Evolutionary conservation across 2,329 filamentous ascomycete genomes (phyloP).

Genomic region (Escovopsis sp.): DNA sequence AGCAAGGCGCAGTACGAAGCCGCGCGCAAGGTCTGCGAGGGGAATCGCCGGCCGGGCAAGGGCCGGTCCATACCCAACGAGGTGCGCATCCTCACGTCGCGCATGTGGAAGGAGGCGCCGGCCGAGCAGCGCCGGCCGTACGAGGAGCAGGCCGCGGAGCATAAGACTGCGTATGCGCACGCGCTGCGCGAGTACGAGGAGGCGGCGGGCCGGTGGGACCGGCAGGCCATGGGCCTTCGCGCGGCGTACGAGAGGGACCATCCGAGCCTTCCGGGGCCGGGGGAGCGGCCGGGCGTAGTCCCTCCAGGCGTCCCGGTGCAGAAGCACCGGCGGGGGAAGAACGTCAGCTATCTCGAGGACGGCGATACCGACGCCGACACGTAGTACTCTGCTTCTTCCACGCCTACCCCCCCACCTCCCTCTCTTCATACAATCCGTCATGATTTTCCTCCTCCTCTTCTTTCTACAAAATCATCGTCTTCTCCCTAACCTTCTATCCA

Average conservation of each 20-base stretch:
- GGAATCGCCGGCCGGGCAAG: slow-evolving; percentile 45
- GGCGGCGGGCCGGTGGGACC: slow-evolving; percentile 57
- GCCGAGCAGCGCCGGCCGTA: slow-evolving; percentile 62
- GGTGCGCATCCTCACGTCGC: slow-evolving; percentile 70
- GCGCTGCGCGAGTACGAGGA: slow-evolving; percentile 44
- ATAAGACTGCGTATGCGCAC: slow-evolving; percentile 49
- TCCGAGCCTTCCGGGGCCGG: slow-evolving; percentile 18
- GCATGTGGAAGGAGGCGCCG: slow-evolving; percentile 74
- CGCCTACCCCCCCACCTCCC: neutral
- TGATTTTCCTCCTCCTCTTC: neutral
- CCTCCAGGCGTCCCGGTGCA: slow-evolving; percentile 3
- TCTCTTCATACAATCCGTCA: too few species aligned
- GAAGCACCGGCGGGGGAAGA: slow-evolving; percentile 21
- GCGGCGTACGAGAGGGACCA: slow-evolving; percentile 37
- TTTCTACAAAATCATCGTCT: neutral
- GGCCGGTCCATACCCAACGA: slow-evolving; percentile 59
- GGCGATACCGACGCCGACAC: slow-evolving; percentile 2
- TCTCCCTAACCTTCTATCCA: too few species aligned
- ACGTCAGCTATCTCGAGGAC: slow-evolving; percentile 20
- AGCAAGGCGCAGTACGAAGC: slow-evolving; percentile 63
- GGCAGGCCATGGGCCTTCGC: slow-evolving; percentile 40
- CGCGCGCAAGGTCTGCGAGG: slow-evolving; percentile 44
- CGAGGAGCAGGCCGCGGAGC: slow-evolving; percentile 54
- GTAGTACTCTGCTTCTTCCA: neutral
- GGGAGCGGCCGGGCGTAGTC: slow-evolving; percentile 8